Evolutionary conservation across 2,329 filamentous ascomycete species (phyloP).

Genomic region (Cytospora mali): DNA sequence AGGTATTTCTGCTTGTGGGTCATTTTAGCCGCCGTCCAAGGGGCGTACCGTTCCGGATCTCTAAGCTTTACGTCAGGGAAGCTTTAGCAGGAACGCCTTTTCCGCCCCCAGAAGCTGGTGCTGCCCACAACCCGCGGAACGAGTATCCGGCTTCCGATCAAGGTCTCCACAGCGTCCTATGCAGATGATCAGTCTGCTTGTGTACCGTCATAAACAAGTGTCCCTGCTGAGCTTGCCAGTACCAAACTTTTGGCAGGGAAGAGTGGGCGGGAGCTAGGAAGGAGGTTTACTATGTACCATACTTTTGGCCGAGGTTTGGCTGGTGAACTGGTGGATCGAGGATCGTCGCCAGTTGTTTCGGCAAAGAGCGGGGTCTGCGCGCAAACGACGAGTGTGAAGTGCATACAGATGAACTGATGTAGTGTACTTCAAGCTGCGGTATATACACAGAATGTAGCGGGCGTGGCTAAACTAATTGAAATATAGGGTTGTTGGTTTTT

Average conservation of each 20-base stretch:
- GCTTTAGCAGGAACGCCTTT: too few relatives aligned
- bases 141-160: neutral
- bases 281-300: neutral
- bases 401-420: neutral
- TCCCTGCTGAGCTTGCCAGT: constrained; percentile 6
- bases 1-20: neutral
- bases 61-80: neutral
- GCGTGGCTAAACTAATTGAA: too few relatives aligned
- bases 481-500: too few relatives aligned
- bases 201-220: too few relatives aligned
- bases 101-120: too few relatives aligned
- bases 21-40: neutral
- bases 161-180: constrained; percentile 7
- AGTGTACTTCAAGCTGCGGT: neutral
- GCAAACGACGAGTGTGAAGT: too few relatives aligned
- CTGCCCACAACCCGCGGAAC: neutral
- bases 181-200: constrained; percentile 16
- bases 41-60: too few relatives aligned
- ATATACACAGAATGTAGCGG: neutral
- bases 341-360: neutral
- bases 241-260: neutral
- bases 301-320: neutral
- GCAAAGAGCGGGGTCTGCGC: constrained; percentile 2
- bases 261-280: constrained; percentile 3
- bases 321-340: neutral